Percentiles rank a stretch among this genome's conserved stretches.
These are phyloP conservation scores for Tritrichomonas foetus DNA, from an alignment of 208 protist species.

Conservation along the genomic window DNA sequence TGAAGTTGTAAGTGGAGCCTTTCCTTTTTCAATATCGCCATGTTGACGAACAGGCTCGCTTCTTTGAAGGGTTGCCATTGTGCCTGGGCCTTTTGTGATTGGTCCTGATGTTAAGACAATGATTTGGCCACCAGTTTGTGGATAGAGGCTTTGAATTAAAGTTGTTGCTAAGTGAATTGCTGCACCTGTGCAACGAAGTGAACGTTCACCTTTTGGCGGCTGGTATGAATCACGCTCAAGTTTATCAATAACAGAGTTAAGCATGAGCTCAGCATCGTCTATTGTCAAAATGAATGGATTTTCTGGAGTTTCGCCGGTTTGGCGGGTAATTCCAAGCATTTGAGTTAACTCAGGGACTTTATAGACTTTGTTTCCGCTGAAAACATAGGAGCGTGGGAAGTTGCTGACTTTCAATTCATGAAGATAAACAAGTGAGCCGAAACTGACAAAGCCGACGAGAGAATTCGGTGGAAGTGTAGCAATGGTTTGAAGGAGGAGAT, in stretches of 20 bases:
- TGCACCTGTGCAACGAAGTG: neutral
- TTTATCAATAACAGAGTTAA: neutral
- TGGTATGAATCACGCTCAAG: neutral
- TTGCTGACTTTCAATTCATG: slow-evolving; percentile 67
- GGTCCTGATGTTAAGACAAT: neutral
- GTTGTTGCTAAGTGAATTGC: neutral
- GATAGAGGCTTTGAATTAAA: neutral
- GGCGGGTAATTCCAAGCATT: neutral
- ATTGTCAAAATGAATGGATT: neutral
- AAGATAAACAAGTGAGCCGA: slow-evolving; percentile 79
- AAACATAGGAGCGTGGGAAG: slow-evolving; percentile 68
- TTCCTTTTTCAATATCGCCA: slow-evolving; percentile 78
- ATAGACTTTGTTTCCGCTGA: slow-evolving; percentile 60
- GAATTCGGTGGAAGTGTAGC: slow-evolving; percentile 78
- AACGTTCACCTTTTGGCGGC: neutral
- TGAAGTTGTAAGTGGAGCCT: slow-evolving; percentile 51
- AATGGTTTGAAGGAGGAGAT: slow-evolving; percentile 75
- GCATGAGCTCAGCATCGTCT: neutral
- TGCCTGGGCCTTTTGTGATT: slow-evolving; percentile 43
- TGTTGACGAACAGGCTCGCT: slow-evolving; percentile 87
- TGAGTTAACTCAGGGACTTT: slow-evolving; percentile 45
- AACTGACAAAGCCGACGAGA: slow-evolving; percentile 85
- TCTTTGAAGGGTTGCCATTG: slow-evolving; percentile 72
- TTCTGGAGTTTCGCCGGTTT: neutral
- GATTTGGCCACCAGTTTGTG: slow-evolving; percentile 1